phyloP scores from a whole-genome alignment of 768 basidiomycete species.

The Leccinum disarticulatum region DNA sequence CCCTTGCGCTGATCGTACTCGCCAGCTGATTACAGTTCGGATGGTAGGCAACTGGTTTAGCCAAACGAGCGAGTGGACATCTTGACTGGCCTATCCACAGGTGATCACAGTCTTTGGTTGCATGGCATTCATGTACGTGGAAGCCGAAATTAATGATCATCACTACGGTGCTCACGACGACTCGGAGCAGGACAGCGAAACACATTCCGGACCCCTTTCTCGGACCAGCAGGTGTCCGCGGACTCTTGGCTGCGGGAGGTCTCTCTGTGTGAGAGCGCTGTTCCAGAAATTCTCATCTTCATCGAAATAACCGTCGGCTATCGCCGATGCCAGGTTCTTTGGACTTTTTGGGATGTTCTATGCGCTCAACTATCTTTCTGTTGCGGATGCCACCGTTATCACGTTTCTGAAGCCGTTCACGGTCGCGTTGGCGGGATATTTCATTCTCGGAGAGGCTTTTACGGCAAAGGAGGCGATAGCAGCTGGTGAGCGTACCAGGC shows the following conservation, averaged over 20 bases:
- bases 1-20: neutral
- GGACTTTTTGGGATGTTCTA: conserved; percentile 73
- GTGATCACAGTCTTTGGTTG: conserved; percentile 53
- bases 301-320: neutral
- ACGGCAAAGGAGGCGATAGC: conserved; percentile 55
- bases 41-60: conserved; percentile 45
- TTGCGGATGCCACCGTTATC: conserved; percentile 77
- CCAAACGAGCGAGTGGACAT: neutral
- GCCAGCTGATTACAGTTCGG: conserved; percentile 52
- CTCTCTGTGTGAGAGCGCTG: conserved; percentile 50
- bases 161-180: conserved; percentile 32
- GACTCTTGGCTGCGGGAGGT: conserved; percentile 57
- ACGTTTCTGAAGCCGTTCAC: conserved; percentile 72
- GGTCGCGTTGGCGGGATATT: conserved; percentile 59
- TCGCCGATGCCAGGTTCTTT: conserved; percentile 53
- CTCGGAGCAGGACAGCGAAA: conserved; percentile 36
- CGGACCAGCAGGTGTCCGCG: conserved; percentile 68
- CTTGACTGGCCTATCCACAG: conserved; percentile 29
- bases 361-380: conserved; percentile 69
- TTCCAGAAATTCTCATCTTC: conserved; percentile 54
- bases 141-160: conserved; percentile 38
- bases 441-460: conserved; percentile 62
- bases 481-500: conserved; percentile 36
- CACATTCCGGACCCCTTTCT: conserved; percentile 57
- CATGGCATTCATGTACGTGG: conserved; percentile 46